These are phyloP conservation scores for Vairimorpha apis DNA, from an alignment of 371 early-diverging fungal species.

Conservation along the genomic window DNA sequence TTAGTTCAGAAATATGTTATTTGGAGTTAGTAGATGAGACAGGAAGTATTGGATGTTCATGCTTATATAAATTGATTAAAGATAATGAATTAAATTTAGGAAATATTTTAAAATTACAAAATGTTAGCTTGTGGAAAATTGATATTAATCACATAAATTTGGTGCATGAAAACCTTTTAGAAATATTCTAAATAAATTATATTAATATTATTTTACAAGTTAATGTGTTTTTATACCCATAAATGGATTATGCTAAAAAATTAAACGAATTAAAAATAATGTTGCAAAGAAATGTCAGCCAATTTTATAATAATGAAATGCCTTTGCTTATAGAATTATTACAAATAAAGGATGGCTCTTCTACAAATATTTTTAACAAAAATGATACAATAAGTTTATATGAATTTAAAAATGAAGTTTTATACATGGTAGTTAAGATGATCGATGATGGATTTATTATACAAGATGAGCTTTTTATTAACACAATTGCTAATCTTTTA, in stretches of 20 bases:
- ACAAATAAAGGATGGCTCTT: constrained; percentile 16
- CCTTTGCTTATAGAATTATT: constrained; percentile 20
- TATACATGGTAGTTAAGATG: constrained; percentile 26
- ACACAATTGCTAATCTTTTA: constrained; percentile 27
- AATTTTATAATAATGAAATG: constrained; percentile 18
- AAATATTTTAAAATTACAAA: constrained; percentile 5
- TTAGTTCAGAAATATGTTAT: constrained; percentile 2
- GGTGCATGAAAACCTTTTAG: constrained; percentile 12
- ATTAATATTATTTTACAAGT: too few species aligned
- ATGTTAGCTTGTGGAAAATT: constrained; percentile 33
- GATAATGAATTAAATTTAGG: constrained; percentile 31
- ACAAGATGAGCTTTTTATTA: constrained; percentile 6
- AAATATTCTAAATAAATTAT: neutral
- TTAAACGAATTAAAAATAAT: constrained; percentile 39
- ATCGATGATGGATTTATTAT: constrained; percentile 23
- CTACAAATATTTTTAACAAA: constrained; percentile 36
- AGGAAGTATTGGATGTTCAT: constrained; percentile 26
- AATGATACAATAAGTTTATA: constrained; percentile 30
- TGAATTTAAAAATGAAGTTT: constrained; percentile 39
- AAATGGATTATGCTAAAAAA: constrained; percentile 24
- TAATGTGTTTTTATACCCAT: neutral
- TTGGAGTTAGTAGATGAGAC: constrained; percentile 31
- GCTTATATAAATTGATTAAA: neutral
- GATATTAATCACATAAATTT: constrained; percentile 34
- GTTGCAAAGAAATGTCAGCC: constrained; percentile 25